Evolutionary conservation across 2,329 filamentous ascomycete species (phyloP).

Genomic region (Xylariales sp.): DNA sequence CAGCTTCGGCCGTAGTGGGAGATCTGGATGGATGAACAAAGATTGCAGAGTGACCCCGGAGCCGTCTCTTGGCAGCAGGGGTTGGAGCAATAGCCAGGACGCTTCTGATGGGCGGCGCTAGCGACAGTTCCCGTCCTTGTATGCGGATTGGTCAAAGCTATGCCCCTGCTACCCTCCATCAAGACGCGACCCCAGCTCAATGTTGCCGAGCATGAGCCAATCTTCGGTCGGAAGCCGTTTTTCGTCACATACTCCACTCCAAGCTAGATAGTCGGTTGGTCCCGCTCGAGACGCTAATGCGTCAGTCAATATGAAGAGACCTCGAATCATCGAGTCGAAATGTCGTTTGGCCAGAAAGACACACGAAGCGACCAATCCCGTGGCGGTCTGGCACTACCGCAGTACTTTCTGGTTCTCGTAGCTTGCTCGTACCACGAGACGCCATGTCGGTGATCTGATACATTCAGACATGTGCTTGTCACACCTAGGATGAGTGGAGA

Average conservation of each 20-base stretch:
- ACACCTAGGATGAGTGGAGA: neutral
- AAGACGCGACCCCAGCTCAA: slow-evolving; percentile 14
- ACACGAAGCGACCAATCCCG: slow-evolving; percentile 5
- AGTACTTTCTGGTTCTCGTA: neutral
- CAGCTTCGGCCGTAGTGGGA: neutral
- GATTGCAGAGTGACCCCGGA: neutral
- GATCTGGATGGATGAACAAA: neutral
- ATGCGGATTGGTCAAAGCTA: slow-evolving; percentile 23
- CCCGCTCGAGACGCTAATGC: slow-evolving; percentile 15
- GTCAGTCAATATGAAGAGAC: slow-evolving; percentile 3
- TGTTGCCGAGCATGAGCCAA: slow-evolving; percentile 22
- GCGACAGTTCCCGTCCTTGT: slow-evolving; percentile 23
- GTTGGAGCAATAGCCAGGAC: neutral
- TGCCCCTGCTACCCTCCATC: slow-evolving; percentile 15
- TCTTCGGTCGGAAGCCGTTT: slow-evolving; percentile 15
- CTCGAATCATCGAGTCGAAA: slow-evolving; percentile 5
- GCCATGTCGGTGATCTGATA: slow-evolving; percentile 1
- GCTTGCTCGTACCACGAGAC: neutral
- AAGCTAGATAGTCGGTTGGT: slow-evolving; percentile 22
- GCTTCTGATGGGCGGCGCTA: neutral
- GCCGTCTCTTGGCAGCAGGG: neutral
- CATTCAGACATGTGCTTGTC: neutral
- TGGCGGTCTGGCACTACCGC: neutral
- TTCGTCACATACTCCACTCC: slow-evolving; percentile 20
- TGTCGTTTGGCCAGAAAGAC: neutral